Base-by-base conservation (phyloP, 1,139 yeast species). In the Debaryomyces robertsiae region DNA sequence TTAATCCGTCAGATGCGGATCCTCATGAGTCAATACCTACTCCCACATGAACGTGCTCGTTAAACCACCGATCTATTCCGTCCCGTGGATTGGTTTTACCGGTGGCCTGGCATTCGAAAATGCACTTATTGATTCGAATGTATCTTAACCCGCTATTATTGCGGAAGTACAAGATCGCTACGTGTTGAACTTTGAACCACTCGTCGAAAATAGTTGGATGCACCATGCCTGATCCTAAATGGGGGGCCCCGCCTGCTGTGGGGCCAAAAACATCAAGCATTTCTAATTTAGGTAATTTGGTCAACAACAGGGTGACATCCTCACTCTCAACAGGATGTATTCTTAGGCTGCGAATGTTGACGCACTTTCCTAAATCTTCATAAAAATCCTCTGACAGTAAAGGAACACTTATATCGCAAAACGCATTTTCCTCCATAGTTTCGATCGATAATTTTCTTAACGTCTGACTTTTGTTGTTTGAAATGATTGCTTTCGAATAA, bases 121-220 rank as follows among this genome's bases (percentile, higher is more conserved):
- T 51, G 45, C 66, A 63, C 37, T 56, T 48, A 48, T 69, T 66
- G 14, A 80, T 69, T 45, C 78, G 66, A 17, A 80, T 63, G 49
- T 77, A 79, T 35, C 55, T 44, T 27, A 80, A 49, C 1, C 47
- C 38, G 0, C 40, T 38, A 43, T 67, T 68, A 7, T 56, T 45
- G 13, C 59, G 47, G 32, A 57, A 49, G 40, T 70, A 69, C 4
- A 67, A 60, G 29, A 65, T 45, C 1, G 79, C 81, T 7, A 78
- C 73, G 49, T 77, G 81, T 47, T 77, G 81, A 1, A 79, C 79
- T 43, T 77, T 68, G 46, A 68, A 66, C 84, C 84, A 80, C 42
- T 75, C 77, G 52, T 79, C 84, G 48, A 70, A 71, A 2, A 80
- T 64, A 2, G 78, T 77, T 3, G 81, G 81, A 51, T 78, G 79